These are phyloP conservation scores for Scorias spongiosa DNA, from an alignment of 2,329 filamentous ascomycete species.

Conservation along the genomic window DNA sequence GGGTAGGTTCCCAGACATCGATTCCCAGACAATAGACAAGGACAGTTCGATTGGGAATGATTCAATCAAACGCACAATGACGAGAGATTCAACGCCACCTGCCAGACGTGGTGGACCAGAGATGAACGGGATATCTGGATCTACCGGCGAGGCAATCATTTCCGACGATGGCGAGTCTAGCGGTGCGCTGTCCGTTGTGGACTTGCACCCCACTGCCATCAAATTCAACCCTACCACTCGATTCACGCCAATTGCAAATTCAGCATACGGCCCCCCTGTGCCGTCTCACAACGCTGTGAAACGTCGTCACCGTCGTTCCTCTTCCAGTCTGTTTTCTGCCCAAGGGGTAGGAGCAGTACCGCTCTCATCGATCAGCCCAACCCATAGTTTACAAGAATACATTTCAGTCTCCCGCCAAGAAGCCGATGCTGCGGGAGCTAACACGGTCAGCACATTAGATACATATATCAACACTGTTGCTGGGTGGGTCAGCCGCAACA, in stretches of 20 bases:
- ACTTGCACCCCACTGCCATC: constrained; percentile 7
- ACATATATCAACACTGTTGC: constrained; percentile 7
- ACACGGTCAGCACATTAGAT: neutral
- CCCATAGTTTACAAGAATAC: constrained; percentile 2
- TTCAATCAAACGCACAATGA: neutral
- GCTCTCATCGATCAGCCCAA: constrained; percentile 6
- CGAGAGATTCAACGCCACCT: constrained; percentile 4
- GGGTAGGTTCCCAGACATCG: neutral
- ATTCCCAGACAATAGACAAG: neutral
- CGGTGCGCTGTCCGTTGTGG: neutral
- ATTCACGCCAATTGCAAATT: constrained; percentile 4
- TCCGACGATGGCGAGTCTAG: constrained; percentile 1
- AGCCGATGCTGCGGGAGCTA: neutral
- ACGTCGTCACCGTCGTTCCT: constrained; percentile 5
- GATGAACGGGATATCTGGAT: constrained; percentile 5
- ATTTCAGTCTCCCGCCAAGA: constrained; percentile 1
- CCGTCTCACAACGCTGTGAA: neutral
- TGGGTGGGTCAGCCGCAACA: constrained; percentile 29
- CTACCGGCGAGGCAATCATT: constrained; percentile 1
- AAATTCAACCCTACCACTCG: constrained; percentile 17
- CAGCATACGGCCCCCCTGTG: neutral
- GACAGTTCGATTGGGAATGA: neutral
- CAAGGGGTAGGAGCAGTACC: constrained; percentile 22
- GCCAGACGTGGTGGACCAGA: constrained; percentile 6
- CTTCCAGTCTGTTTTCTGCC: constrained; percentile 13